phyloP scores from a whole-genome alignment of 768 basidiomycete species.

The Phanerodontia chrysosporium region DNA sequence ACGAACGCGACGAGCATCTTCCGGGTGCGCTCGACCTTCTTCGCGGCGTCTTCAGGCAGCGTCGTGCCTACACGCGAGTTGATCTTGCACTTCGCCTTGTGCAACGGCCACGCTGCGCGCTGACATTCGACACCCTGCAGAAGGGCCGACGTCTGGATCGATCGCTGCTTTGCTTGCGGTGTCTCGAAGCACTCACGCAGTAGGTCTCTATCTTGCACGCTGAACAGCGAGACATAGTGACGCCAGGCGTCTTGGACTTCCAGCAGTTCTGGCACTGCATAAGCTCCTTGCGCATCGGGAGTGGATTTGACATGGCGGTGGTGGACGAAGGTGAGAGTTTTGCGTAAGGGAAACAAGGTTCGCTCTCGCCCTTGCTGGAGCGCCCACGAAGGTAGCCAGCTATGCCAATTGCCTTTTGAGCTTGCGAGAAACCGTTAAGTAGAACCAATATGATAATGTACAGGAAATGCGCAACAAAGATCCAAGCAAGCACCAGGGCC shows the following conservation, averaged over 20 bases:
- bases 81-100: neutral
- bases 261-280: slow-evolving; percentile 4
- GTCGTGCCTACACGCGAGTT: no score
- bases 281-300: neutral
- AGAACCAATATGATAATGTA: neutral
- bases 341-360: neutral
- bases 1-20: slow-evolving; percentile 15
- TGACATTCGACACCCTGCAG: neutral
- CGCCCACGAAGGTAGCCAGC: no score
- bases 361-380: neutral
- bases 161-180: no score
- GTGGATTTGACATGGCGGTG: neutral
- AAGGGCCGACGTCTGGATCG: neutral
- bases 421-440: neutral
- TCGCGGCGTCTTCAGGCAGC: no score
- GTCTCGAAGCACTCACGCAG: neutral
- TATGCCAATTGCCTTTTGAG: no score
- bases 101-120: slow-evolving; percentile 3
- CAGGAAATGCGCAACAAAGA: neutral
- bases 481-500: neutral
- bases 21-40: neutral
- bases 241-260: neutral
- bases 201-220: slow-evolving; percentile 1
- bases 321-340: no score
- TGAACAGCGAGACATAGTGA: neutral